Evolutionary conservation across 1,284 basidiomycete genomes (phyloP).

Genomic region (Cronartium quercuum): DNA sequence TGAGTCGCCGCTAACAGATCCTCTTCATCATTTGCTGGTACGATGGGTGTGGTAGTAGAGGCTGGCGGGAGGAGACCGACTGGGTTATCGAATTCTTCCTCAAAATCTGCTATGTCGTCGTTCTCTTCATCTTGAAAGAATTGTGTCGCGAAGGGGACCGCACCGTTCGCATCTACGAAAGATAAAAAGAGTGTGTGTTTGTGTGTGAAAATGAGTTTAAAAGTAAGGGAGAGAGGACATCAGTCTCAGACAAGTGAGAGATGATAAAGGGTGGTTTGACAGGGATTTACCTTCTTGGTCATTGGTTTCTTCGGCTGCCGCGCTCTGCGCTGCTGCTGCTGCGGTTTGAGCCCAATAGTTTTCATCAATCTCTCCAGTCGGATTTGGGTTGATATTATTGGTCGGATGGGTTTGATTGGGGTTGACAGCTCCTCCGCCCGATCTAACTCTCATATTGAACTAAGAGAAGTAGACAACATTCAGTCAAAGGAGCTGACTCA

Average conservation of each 20-base stretch:
- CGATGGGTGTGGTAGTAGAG: slow-evolving; percentile 45
- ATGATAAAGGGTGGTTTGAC: neutral
- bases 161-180: slow-evolving; percentile 52
- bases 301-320: slow-evolving; percentile 53
- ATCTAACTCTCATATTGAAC: slow-evolving; percentile 39
- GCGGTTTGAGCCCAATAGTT: slow-evolving; percentile 92
- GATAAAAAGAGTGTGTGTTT: neutral
- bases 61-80: slow-evolving; percentile 37
- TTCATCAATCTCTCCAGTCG: slow-evolving; percentile 80
- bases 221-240: slow-evolving; percentile 8
- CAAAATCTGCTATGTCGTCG: slow-evolving; percentile 54
- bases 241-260: slow-evolving; percentile 26
- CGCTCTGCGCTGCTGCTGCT: slow-evolving; percentile 62
- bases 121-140: slow-evolving; percentile 73
- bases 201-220: neutral
- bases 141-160: slow-evolving; percentile 82
- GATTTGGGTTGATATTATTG: slow-evolving; percentile 47
- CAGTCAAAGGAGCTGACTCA: slow-evolving; percentile 26
- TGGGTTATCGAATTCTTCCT: slow-evolving; percentile 48
- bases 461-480: slow-evolving; percentile 2
- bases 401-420: neutral
- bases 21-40: slow-evolving; percentile 62
- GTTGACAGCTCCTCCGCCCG: slow-evolving; percentile 8
- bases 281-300: slow-evolving; percentile 52
- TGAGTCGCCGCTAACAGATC: slow-evolving; percentile 77